Percentiles rank a stretch among this genome's conserved stretches.
phyloP scores from a whole-genome alignment of 2,329 filamentous ascomycete species.

The Apiospora arundinis region DNA sequence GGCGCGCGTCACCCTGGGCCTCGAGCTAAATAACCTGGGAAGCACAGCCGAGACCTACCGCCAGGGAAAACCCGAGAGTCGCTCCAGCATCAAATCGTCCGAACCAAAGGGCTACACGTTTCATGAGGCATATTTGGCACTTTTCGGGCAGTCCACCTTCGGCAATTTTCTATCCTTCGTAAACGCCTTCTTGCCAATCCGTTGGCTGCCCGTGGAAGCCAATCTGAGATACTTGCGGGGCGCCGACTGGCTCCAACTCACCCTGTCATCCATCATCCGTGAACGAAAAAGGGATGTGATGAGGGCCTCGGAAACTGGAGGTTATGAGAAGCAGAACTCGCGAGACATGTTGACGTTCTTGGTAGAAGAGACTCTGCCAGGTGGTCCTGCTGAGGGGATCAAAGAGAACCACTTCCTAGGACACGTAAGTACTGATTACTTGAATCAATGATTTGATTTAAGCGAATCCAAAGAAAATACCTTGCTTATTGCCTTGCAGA shows the following conservation, averaged over 20 bases:
- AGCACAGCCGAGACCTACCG: background rate
- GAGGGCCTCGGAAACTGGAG: constrained; percentile 31
- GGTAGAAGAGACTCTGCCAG: constrained; percentile 35
- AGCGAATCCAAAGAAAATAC: too few relatives aligned
- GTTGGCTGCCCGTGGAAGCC: constrained; percentile 46
- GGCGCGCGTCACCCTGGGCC: constrained; percentile 42
- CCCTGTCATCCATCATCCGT: constrained; percentile 40
- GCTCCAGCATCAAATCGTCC: constrained; percentile 36
- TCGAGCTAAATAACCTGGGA: constrained; percentile 39
- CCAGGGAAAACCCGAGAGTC: background rate
- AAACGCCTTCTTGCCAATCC: constrained; percentile 41
- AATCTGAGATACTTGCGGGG: constrained; percentile 44
- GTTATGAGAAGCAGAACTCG: constrained; percentile 26
- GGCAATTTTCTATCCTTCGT: constrained; percentile 41
- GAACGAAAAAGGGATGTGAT: constrained; percentile 30
- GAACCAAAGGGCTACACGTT: constrained; percentile 42
- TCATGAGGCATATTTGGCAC: constrained; percentile 25
- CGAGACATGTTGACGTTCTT: constrained; percentile 41
- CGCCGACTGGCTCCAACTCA: constrained; percentile 36
- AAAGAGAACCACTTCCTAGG: constrained; percentile 2
- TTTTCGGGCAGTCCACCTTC: constrained; percentile 20
- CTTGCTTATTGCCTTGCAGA: background rate
- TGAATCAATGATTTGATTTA: too few relatives aligned
- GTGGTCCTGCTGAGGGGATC: background rate
- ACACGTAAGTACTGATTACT: constrained; percentile 26